phyloP scores from a whole-genome alignment of 331 rosid genomes.

The Malus hybrid region DNA sequence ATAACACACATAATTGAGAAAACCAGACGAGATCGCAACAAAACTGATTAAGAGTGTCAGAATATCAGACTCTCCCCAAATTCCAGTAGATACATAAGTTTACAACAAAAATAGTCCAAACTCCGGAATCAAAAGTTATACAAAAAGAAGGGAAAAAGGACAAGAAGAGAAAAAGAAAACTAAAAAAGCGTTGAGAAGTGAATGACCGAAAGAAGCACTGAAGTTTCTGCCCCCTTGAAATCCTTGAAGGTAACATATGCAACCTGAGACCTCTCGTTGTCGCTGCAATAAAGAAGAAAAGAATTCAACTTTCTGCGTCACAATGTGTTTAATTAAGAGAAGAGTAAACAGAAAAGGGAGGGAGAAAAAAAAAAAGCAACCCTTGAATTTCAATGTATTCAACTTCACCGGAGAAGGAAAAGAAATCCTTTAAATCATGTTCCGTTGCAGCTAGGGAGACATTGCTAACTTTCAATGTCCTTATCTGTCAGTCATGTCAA shows the following conservation, averaged over 20 bases:
- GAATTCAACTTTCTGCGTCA: neutral
- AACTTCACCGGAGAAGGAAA: constrained; percentile 84
- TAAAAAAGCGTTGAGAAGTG: neutral
- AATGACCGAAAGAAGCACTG: constrained; percentile 71
- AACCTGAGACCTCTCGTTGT: constrained; percentile 64
- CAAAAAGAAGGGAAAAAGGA: neutral
- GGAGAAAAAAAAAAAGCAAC: constrained; percentile 19
- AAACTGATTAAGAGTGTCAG: neutral
- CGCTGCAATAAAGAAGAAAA: constrained; percentile 28
- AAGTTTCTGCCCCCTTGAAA: constrained; percentile 77
- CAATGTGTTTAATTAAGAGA: neutral
- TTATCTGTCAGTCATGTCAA: constrained; percentile 25
- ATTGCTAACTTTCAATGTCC: constrained; percentile 60
- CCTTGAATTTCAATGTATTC: constrained; percentile 55
- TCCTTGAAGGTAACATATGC: constrained; percentile 86
- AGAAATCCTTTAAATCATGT: constrained; percentile 69
- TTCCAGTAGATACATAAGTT: neutral
- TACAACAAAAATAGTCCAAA: neutral
- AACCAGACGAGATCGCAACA: neutral
- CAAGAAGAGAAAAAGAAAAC: neutral
- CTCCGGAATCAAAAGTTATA: neutral
- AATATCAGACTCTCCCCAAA: too few species aligned
- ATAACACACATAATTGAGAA: neutral
- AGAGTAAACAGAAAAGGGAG: neutral
- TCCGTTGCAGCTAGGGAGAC: constrained; percentile 82